phyloP scores from a whole-genome alignment of 305 asterid genomes.

The Fraxinus sp. region DNA sequence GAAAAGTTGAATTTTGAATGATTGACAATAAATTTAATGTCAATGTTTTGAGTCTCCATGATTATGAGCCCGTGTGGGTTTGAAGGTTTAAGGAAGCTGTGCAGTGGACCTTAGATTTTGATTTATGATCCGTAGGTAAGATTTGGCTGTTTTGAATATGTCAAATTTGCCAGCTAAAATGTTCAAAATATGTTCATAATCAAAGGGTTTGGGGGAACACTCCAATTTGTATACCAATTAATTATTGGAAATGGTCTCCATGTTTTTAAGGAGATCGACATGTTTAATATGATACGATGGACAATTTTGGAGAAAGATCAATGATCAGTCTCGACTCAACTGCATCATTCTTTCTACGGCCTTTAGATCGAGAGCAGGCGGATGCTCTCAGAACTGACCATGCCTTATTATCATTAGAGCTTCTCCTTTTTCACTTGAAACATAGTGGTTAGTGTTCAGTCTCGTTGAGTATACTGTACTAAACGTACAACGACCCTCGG shows the following conservation, averaged over 20 bases:
- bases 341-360: background rate
- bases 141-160: conserved; percentile 19
- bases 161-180: conserved; percentile 18
- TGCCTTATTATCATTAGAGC: background rate
- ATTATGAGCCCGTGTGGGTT: conserved; percentile 14
- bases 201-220: background rate
- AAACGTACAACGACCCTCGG: background rate
- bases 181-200: background rate
- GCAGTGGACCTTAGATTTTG: conserved; percentile 19
- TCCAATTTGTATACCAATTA: background rate
- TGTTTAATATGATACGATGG: background rate
- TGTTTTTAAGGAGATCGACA: background rate
- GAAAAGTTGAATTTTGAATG: conserved; percentile 21
- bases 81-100: background rate
- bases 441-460: background rate
- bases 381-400: background rate
- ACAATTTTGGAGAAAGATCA: background rate
- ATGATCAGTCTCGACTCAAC: background rate
- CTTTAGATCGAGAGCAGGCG: background rate
- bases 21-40: background rate
- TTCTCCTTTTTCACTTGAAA: too few species aligned
- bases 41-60: background rate
- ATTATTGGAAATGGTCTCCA: background rate
- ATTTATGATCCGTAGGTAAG: conserved; percentile 3
- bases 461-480: background rate